Evolutionary conservation across 768 basidiomycete species (phyloP), one percentile per base, ranked within the genome.

Genomic region (Lentinula detonsa): DNA sequence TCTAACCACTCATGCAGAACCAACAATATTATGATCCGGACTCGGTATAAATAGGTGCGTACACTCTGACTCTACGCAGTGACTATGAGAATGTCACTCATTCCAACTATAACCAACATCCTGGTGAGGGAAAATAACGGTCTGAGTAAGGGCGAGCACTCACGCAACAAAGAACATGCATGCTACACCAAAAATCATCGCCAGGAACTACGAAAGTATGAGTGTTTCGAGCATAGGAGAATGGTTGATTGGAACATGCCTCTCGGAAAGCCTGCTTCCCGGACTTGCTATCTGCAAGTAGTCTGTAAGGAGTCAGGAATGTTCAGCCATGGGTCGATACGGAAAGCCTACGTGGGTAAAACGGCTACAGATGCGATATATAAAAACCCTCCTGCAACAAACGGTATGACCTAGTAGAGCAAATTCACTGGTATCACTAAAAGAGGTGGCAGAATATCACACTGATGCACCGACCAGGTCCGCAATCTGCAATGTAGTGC

Each of bases 141-240:
- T 16, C 10, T n/a, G 11, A 21, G 16, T 23, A 54, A 35, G 35
- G 3, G 55, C 68, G 34, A 55, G 55, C 65, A 84, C 90, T 85
- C 82, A 93, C 90, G 91, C 91, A 71, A 93, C 91, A 70, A 90
- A 72, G 72, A 93, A 88, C 93, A 96, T 96, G 78, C 93, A 95
- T 69, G 82, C 71, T 65, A 95, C 93, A 34, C 93, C 93, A 72
- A 96, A 83, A 52, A 84, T 84, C 93, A 96, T 95, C 62, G 93
- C 93, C 62, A 81, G 88, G 75, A 95, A 95, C 93, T 95, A 73
- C 63, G 65, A 72, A 64, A 51, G n/a, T 37, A 48, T 64, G 62
- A 66, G 51, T 61, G 57, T 61, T 63, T 61, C 57, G 53, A 51
- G 60, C 28, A 49, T 50, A 43, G 51, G 18, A 39, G 42, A 33